phyloP scores from a whole-genome alignment of 2,329 filamentous ascomycete species.

The Xylariaceae sp. region DNA sequence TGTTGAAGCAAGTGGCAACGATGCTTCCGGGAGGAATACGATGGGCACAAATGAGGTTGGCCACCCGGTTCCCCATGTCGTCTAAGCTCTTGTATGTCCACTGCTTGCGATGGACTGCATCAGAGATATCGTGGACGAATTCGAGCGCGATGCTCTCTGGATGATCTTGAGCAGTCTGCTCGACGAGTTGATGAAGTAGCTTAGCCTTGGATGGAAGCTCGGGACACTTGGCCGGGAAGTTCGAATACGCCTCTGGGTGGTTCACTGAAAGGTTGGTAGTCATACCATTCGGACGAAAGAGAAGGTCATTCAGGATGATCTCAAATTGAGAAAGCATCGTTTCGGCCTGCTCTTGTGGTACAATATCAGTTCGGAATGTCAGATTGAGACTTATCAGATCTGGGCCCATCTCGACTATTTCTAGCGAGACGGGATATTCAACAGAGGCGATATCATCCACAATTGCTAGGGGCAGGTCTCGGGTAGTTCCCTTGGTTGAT shows the following conservation, averaged over 20 bases:
- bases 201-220: slow-evolving; percentile 53
- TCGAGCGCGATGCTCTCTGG: slow-evolving; percentile 68
- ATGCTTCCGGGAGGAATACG: slow-evolving; percentile 54
- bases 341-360: slow-evolving; percentile 65
- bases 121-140: slow-evolving; percentile 59
- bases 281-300: slow-evolving; percentile 41
- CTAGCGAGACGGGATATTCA: slow-evolving; percentile 78
- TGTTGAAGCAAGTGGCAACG: slow-evolving; percentile 76
- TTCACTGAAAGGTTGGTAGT: slow-evolving; percentile 34
- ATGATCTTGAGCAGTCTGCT: slow-evolving; percentile 49
- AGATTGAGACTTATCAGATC: slow-evolving; percentile 57
- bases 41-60: slow-evolving; percentile 53
- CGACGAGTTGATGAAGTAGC: slow-evolving; percentile 76
- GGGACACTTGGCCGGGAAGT: slow-evolving; percentile 56
- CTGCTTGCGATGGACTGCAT: slow-evolving; percentile 38
- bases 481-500: slow-evolving; percentile 38
- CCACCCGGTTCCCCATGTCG: slow-evolving; percentile 65
- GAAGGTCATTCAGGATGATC: slow-evolving; percentile 54
- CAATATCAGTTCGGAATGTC: slow-evolving; percentile 58
- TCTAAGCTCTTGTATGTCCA: slow-evolving; percentile 79
- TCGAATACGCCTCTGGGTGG: slow-evolving; percentile 51
- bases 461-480: slow-evolving; percentile 50
- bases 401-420: slow-evolving; percentile 56
- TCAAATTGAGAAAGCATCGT: slow-evolving; percentile 71
- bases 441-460: slow-evolving; percentile 63